phyloP scores from a whole-genome alignment of 176 grass and related monocot species.

The Oropetium thomaeum region DNA sequence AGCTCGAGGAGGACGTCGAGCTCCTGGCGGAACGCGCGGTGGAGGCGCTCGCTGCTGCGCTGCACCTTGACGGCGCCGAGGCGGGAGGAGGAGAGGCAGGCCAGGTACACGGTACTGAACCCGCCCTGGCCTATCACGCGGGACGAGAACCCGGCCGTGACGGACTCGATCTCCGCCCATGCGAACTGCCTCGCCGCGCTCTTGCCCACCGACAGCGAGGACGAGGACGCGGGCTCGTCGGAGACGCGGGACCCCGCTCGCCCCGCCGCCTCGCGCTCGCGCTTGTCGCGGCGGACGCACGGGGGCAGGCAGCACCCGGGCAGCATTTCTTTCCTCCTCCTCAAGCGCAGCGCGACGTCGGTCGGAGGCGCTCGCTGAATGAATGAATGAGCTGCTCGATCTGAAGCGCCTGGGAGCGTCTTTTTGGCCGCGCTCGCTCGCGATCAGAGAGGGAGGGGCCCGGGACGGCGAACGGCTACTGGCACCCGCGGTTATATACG shows the following conservation, averaged over 20 bases:
- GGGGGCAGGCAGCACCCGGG: slow-evolving; percentile 36
- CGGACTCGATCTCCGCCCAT: slow-evolving; percentile 61
- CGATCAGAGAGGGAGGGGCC: too few species aligned
- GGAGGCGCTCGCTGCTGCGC: slow-evolving; percentile 73
- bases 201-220: neutral
- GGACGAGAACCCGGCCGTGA: slow-evolving; percentile 61
- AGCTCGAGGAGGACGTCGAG: slow-evolving; percentile 68
- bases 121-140: slow-evolving; percentile 72
- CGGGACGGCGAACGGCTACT: slow-evolving; percentile 7
- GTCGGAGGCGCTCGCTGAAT: neutral
- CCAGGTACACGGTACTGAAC: slow-evolving; percentile 84
- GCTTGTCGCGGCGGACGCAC: slow-evolving; percentile 25
- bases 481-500: slow-evolving; percentile 24
- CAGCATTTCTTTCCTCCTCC: slow-evolving; percentile 34
- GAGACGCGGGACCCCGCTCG: slow-evolving; percentile 38
- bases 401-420: neutral
- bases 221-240: slow-evolving; percentile 25
- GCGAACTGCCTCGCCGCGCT: slow-evolving; percentile 30
- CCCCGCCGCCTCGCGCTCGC: neutral
- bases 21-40: slow-evolving; percentile 64
- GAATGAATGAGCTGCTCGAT: neutral
- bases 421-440: slow-evolving; percentile 5
- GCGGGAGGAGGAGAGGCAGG: slow-evolving; percentile 39
- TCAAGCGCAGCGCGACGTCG: neutral
- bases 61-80: slow-evolving; percentile 70